Conservation (phyloP, 2,329 filamentous ascomycete genomes). For the Periconia sp. region DNA sequence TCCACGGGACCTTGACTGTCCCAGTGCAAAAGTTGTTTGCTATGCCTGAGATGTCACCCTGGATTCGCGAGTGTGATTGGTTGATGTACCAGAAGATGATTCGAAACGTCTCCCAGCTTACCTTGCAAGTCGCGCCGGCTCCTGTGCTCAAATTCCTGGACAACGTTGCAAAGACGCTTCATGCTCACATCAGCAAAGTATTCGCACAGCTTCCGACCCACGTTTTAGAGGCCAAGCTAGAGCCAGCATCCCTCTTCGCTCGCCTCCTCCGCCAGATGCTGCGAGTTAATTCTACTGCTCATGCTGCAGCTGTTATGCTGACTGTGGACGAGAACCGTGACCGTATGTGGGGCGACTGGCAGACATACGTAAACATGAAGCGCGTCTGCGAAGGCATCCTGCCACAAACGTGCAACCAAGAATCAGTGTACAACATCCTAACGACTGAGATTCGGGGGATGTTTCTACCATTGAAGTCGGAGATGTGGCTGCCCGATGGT, state of each 20-base stretch:
- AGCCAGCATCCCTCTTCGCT: constrained; percentile 87
- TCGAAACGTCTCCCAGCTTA: constrained; percentile 85
- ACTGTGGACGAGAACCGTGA: constrained; percentile 87
- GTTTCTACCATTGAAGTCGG: constrained; percentile 70
- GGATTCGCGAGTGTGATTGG: constrained; percentile 96
- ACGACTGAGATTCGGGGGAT: constrained; percentile 70
- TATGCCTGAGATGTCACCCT: constrained; percentile 79
- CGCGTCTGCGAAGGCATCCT: constrained; percentile 63
- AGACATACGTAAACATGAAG: constrained; percentile 65
- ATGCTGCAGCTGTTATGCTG: constrained; percentile 91
- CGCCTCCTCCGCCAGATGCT: constrained; percentile 85
- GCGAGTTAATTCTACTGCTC: constrained; percentile 89
- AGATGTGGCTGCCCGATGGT: constrained; percentile 67
- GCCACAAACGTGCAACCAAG: constrained; percentile 58
- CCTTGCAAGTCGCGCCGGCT: constrained; percentile 88
- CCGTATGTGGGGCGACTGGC: constrained; percentile 95
- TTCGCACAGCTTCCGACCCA: constrained; percentile 86
- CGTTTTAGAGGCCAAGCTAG: constrained; percentile 84
- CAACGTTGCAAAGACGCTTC: constrained; percentile 82
- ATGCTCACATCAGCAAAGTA: constrained; percentile 80
- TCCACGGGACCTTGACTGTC: constrained; percentile 94
- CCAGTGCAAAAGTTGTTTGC: constrained; percentile 92
- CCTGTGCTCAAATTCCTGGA: constrained; percentile 85
- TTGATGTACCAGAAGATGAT: constrained; percentile 97
- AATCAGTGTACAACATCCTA: constrained; percentile 62